phyloP scores from a whole-genome alignment of 371 early-diverging fungal species.

The Mucor racemosus region DNA sequence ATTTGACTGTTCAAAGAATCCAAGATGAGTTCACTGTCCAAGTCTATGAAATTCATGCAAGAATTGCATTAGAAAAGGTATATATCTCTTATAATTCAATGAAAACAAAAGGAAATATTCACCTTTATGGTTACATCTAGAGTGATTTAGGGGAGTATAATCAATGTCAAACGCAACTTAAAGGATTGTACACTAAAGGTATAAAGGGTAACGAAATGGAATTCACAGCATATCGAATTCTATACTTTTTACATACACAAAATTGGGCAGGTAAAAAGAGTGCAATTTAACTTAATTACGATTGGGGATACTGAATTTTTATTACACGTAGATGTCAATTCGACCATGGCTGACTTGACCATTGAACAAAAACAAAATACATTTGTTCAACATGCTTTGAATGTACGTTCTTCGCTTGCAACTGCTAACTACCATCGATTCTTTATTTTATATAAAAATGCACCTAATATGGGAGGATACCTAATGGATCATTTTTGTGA shows the following conservation, averaged over 20 bases:
- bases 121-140: slow-evolving; percentile 34
- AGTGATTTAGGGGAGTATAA: slow-evolving; percentile 96
- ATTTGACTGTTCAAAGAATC: slow-evolving; percentile 94
- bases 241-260: slow-evolving; percentile 88
- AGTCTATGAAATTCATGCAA: slow-evolving; percentile 93
- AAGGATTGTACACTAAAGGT: slow-evolving; percentile 75
- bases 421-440: slow-evolving; percentile 82
- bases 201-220: slow-evolving; percentile 78
- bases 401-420: slow-evolving; percentile 79
- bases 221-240: slow-evolving; percentile 89
- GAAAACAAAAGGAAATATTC: background rate
- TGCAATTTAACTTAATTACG: background rate
- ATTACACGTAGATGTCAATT: slow-evolving; percentile 62
- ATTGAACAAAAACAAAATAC: slow-evolving; percentile 57
- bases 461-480: slow-evolving; percentile 87
- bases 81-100: background rate
- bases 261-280: slow-evolving; percentile 73
- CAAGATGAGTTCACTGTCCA: slow-evolving; percentile 89
- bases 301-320: background rate
- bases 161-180: slow-evolving; percentile 94
- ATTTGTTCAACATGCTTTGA: slow-evolving; percentile 79
- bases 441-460: slow-evolving; percentile 74
- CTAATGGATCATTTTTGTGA: slow-evolving; percentile 90
- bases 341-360: slow-evolving; percentile 64
- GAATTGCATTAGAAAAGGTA: slow-evolving; percentile 92